Evolutionary conservation across 2,329 filamentous ascomycete genomes (phyloP), one percentile per base, ranked within the genome.

Genomic region (Pseudodiploospora longispora): DNA sequence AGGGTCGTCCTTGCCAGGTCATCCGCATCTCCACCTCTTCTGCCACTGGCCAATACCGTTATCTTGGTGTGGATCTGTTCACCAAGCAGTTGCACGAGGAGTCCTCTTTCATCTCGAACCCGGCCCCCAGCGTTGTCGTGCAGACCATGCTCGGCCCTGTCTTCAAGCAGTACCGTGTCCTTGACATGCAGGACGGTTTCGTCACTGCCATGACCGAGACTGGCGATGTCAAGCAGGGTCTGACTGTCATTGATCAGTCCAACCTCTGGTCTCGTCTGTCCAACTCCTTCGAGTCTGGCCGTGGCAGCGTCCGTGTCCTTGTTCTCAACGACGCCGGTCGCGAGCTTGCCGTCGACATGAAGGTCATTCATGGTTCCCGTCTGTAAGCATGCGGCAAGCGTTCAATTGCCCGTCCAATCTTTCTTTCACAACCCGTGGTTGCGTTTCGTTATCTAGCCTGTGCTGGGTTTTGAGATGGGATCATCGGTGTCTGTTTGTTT

Each of bases 81-180:
- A 96, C 90, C 79, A 95, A 95, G 81, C 88, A 97, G 77, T 82
- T 98, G 55, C 89, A 97, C 65, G 93, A 98, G 76, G 93, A 98
- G 84, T 95, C 88, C 46, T 91, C 85, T 61, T 96, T 95, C 75
- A 83, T 97, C 74, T 90, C 87, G 72, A 94, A 95, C 85, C 93
- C 93, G 54, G 87, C 86, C 55, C 91, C 91, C 58, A 95, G 87
- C 58, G 93, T 98, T 50, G 82, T 97, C 53, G 91, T 98, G 62
- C 93, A 98, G 85, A 97, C 91, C 75, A 97, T 98, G 89, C 86
- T 95, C 56, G 93, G 91, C 60, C 93, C 93, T 53, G 83, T 97
- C 75, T 96, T 97, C 88, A 97, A 97, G 88, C 93, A 97, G 80
- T 98, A 98, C 85, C 90, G 93, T 64, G 91, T 98, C 66, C 85